Base-by-base conservation (phyloP, 2,329 filamentous ascomycete genomes). In the Chaetomiaceae sp. region DNA sequence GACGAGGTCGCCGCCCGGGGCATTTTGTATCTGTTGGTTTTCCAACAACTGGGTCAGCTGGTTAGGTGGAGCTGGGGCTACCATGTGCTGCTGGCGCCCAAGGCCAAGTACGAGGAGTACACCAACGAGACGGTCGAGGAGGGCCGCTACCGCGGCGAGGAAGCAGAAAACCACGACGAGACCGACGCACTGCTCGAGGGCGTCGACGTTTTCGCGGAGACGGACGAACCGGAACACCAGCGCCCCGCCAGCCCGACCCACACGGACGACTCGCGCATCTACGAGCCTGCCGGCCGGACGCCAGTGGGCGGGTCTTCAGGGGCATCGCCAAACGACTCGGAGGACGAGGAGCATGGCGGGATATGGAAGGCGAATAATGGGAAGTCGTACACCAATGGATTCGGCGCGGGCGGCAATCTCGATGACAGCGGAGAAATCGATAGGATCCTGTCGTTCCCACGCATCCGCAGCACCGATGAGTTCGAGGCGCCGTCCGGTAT, bases 31-130 rank as follows among this genome's bases (percentile, higher is more conserved):
- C 78, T 99, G 10, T 77, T 99, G 55, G 95, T 99, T 59, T 99
- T 99, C 72, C 93, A 99, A 71, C 93, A 99, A 67, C 81, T 99
- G 3, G 93, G 93, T 19, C 93, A 99, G 69, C 75, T 97, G 21
- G 85, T 99, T 17, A 82, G 93, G 53, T 99, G 93, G 93, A 96
- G 89, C 56, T 99, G 93, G 93, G 93, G 93, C 10, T 97, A 96
- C 68, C 90, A 96, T 62, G 85, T 97, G 33, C 76, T 99, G 16
- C 75, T 99, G n/a, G 91, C 91, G 16, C 89, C 92, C 16, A 86
- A 89, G 58, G 82, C 85, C 43, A 80, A 79, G 55, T 89, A 88
- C 62, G 73, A 78, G 12, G 82, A 87, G 47, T 84, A 87, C 52
- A 75, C 79, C 44, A 62, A 76, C 30, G 71, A 79, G 51, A 67